These are phyloP conservation scores for Saturnispora sekii DNA, from an alignment of 805 yeast genomes.

Conservation along the genomic window DNA sequence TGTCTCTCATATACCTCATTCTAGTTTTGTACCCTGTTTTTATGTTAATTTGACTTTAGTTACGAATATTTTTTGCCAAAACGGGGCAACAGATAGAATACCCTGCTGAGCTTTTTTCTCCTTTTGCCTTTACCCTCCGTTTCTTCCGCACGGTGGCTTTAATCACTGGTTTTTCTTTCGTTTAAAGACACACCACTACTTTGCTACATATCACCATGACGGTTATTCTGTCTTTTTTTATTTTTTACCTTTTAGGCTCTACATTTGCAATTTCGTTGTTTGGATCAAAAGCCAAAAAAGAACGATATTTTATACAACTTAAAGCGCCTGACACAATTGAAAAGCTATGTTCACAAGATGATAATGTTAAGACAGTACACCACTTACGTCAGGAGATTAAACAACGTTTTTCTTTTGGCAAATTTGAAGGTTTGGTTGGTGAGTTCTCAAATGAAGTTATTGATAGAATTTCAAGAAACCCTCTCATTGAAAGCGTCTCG, in stretches of 20 bases:
- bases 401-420: conserved; percentile 54
- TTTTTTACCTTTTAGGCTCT: conserved; percentile 1
- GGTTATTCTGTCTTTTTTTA: background rate
- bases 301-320: conserved; percentile 40
- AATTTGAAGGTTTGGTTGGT: conserved; percentile 62
- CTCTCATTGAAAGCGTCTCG: conserved; percentile 57
- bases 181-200: background rate
- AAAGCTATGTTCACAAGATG: conserved; percentile 37
- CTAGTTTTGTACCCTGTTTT: background rate
- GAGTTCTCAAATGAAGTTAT: conserved; percentile 40
- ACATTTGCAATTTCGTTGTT: conserved; percentile 7
- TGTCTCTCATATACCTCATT: background rate
- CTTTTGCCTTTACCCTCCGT: background rate
- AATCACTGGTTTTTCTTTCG: background rate
- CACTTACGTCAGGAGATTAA: conserved; percentile 40
- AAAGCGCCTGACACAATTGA: conserved; percentile 41
- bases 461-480: conserved; percentile 42
- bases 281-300: conserved; percentile 7
- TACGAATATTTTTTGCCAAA: background rate
- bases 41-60: conserved; percentile 4
- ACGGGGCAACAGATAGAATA: background rate
- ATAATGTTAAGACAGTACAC: conserved; percentile 25
- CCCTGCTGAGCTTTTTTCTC: conserved; percentile 6
- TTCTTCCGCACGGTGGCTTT: background rate
- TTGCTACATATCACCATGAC: background rate